A percentile compares a stretch with the other conserved stretches of the same genome.
These are phyloP conservation scores for Tagetes erecta DNA, from an alignment of 129 eudicot genomes.

Conservation along the genomic window DNA sequence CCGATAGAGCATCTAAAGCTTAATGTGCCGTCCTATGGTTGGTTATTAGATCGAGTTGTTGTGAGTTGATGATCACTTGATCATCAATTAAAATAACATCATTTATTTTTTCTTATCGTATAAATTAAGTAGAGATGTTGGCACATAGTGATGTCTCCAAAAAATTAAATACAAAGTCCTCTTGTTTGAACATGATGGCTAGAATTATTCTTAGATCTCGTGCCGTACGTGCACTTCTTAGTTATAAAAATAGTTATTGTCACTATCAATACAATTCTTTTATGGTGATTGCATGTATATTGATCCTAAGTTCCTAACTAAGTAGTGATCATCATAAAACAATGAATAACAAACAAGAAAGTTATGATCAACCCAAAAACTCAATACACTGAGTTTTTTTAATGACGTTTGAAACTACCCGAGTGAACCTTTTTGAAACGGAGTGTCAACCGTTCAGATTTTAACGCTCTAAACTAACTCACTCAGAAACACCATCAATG, in stretches of 20 bases:
- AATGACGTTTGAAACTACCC: too few species aligned
- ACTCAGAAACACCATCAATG: too few species aligned
- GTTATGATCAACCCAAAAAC: too few species aligned
- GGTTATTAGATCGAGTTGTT: neutral
- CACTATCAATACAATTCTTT: neutral
- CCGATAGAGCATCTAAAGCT: neutral
- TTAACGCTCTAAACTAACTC: too few species aligned
- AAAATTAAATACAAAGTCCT: conserved; percentile 5
- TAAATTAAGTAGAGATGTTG: conserved; percentile 1
- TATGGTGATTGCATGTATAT: neutral
- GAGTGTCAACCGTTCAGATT: too few species aligned
- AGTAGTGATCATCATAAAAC: too few species aligned
- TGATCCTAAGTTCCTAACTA: neutral
- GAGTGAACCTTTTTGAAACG: too few species aligned
- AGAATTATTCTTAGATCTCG: conserved; percentile 14
- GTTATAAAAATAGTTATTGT: conserved; percentile 3
- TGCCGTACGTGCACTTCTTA: conserved; percentile 26
- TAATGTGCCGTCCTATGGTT: conserved; percentile 15
- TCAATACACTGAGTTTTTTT: too few species aligned
- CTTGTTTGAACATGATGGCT: conserved; percentile 26
- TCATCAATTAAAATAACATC: too few species aligned
- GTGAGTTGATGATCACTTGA: too few species aligned
- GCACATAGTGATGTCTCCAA: conserved; percentile 25
- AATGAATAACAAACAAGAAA: too few species aligned
- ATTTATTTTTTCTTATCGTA: too few species aligned